Evolutionary conservation across 2,329 filamentous ascomycete species (phyloP).

Genomic region (Ceratocystis albifundus): DNA sequence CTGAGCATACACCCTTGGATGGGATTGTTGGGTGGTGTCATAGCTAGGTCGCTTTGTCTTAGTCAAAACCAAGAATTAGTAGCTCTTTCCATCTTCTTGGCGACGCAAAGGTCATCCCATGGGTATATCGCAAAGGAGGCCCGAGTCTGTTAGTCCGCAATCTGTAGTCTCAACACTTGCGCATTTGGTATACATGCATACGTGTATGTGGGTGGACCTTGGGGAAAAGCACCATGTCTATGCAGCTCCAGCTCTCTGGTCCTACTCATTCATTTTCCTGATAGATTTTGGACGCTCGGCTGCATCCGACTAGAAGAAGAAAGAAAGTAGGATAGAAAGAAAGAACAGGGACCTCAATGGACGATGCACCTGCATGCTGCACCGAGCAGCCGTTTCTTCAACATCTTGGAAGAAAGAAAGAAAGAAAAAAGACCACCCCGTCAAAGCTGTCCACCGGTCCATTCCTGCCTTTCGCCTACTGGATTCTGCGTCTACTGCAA

Average conservation of each 20-base stretch:
- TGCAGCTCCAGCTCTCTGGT: too few relatives aligned
- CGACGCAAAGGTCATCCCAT: background rate
- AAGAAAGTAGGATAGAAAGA: background rate
- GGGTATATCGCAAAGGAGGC: background rate
- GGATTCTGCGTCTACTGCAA: background rate
- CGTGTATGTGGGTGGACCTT: background rate
- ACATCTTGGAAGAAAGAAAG: background rate
- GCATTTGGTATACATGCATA: background rate
- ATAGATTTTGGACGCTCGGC: background rate
- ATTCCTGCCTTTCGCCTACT: background rate
- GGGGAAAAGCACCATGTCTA: background rate
- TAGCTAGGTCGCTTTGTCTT: background rate
- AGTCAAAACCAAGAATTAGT: background rate
- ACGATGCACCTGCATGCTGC: background rate
- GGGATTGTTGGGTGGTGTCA: background rate
- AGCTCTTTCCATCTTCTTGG: background rate
- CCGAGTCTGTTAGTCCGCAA: background rate
- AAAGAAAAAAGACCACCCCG: background rate
- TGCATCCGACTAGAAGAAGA: constrained; percentile 1
- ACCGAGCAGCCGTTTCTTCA: constrained; percentile 3
- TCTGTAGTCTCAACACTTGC: too few relatives aligned
- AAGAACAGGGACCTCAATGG: too few relatives aligned
- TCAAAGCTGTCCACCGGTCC: background rate
- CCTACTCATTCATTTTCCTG: too few relatives aligned
- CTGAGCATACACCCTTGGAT: background rate